These are phyloP conservation scores for Xylariales sp. DNA, from an alignment of 2,329 filamentous ascomycete species.

Conservation along the genomic window DNA sequence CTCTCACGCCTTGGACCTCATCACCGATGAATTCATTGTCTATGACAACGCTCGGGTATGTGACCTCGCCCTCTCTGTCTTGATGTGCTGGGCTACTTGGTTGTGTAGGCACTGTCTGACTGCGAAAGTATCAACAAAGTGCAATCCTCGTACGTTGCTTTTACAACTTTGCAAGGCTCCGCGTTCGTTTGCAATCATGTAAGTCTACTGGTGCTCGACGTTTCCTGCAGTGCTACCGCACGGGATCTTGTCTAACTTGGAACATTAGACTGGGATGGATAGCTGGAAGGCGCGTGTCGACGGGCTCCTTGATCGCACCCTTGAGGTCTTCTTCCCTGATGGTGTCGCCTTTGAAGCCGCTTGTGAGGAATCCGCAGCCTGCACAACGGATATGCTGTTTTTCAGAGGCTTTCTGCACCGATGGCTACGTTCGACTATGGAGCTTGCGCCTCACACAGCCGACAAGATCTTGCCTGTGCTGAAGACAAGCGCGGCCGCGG, in stretches of 20 bases:
- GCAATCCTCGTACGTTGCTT: conserved; percentile 54
- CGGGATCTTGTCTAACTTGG: conserved; percentile 24
- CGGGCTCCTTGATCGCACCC: conserved; percentile 39
- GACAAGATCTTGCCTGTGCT: conserved; percentile 41
- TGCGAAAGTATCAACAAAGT: conserved; percentile 48
- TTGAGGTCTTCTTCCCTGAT: conserved; percentile 42
- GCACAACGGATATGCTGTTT: conserved; percentile 53
- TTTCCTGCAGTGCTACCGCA: background rate
- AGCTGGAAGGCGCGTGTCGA: conserved; percentile 40
- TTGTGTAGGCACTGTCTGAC: too few relatives aligned
- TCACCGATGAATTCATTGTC: conserved; percentile 53
- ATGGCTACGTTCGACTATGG: conserved; percentile 45
- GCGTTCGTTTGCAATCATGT: conserved; percentile 55
- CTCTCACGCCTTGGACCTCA: conserved; percentile 29
- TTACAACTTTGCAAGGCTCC: conserved; percentile 47
- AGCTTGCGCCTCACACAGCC: conserved; percentile 44
- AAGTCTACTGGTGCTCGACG: too few relatives aligned
- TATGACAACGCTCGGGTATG: conserved; percentile 54
- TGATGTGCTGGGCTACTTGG: too few relatives aligned
- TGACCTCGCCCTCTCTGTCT: too few relatives aligned
- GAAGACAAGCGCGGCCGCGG: conserved; percentile 41
- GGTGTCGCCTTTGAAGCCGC: conserved; percentile 45
- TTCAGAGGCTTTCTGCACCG: conserved; percentile 54
- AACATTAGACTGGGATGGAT: conserved; percentile 22
- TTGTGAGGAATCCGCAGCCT: conserved; percentile 51